Conservation (phyloP, 306 rosid genomes). For the Cucurbita moschata region DNA sequence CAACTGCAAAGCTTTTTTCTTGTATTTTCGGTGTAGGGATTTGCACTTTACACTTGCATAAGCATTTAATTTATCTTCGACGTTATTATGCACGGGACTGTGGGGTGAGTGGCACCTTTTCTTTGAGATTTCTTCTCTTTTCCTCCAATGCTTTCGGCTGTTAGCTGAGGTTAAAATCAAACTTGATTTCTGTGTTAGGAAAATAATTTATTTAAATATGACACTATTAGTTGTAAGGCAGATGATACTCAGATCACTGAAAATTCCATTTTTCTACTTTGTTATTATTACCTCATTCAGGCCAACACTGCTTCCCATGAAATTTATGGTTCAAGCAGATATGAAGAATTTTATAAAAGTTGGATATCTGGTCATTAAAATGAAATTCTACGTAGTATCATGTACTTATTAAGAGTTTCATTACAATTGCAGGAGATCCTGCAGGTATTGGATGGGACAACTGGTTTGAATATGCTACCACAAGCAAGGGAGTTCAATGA, state of each 20-base stretch:
- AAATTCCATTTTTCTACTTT: neutral
- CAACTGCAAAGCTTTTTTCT: neutral
- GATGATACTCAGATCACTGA: neutral
- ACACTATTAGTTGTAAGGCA: neutral
- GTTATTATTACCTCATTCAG: neutral
- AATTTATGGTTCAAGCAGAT: neutral
- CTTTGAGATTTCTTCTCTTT: neutral
- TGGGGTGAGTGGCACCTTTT: neutral
- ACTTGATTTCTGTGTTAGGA: neutral
- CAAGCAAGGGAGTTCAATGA: slow-evolving; percentile 96
- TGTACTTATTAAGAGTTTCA: neutral
- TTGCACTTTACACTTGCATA: neutral
- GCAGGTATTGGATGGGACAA: slow-evolving; percentile 89
- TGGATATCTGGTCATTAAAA: neutral
- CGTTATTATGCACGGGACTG: neutral
- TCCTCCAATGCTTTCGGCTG: neutral
- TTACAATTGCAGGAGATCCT: slow-evolving; percentile 67
- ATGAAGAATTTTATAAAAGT: neutral
- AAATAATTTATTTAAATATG: neutral
- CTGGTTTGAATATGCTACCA: slow-evolving; percentile 96
- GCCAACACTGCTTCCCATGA: neutral
- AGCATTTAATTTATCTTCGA: neutral
- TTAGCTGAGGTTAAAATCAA: neutral
- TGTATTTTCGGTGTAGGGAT: neutral
- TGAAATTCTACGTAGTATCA: neutral